Evolutionary conservation across 2,329 filamentous ascomycete genomes (phyloP), one percentile per base, ranked within the genome.

Genomic region (Fusarium virguliforme): DNA sequence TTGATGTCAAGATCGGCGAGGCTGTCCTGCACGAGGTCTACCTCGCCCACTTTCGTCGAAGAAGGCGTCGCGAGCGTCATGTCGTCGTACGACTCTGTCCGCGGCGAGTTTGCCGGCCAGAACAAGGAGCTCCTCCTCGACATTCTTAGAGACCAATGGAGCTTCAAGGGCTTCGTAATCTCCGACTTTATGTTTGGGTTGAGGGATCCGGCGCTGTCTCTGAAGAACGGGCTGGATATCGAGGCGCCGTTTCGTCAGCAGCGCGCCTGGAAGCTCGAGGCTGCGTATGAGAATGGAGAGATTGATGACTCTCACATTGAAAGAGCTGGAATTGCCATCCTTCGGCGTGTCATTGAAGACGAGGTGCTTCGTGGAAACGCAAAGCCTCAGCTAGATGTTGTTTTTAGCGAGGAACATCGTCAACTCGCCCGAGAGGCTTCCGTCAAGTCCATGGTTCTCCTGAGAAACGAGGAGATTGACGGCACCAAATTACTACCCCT

Each of bases 151-250:
- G 51, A 59, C 4, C 34, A 74, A 26, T 75, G 71, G 71, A 35
- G 54, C 0, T 75, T 74, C 15, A 48, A 63, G 8, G 73, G 73
- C 0, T 69, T 74, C 10, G 65, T 71, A 6, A 54, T 75, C 5
- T 68, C 68, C 0, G 74, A 70, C 4, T 70, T 70, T 10, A 55
- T 75, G 22, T 73, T 75, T 18, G 73, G 74, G 10, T 28, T 75
- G 0, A 56, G 71, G 3, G 59, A 70, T 38, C 69, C 50, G 0
- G 34, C 64, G 0, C 43, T 68, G 2, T 75, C 74, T 0, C 4
- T 75, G 15, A 73, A 57, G 34, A 70, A 62, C 8, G 74, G 73
- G 2, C 62, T 75, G 0, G 74, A 75, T 18, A 62, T 75, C 18
- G 74, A 75, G 8, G 71, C 74, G 1, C 74, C 72, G 1, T 75